These are phyloP conservation scores for Zymoseptoria pseudotritici DNA, from an alignment of 2,329 filamentous ascomycete species.

Conservation along the genomic window DNA sequence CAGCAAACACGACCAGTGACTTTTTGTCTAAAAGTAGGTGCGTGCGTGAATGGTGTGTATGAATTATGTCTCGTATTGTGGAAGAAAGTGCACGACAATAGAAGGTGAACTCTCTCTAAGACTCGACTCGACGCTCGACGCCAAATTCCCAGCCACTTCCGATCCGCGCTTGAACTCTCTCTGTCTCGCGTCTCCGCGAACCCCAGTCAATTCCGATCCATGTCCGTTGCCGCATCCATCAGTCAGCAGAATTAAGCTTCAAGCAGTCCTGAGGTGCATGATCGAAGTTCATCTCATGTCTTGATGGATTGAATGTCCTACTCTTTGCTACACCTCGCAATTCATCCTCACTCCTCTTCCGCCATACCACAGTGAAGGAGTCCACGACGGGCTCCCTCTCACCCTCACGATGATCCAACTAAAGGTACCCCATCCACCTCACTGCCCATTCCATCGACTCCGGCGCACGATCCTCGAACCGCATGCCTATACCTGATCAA, in stretches of 20 bases:
- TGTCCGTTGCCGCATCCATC: not conserved
- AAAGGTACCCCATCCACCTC: constrained; percentile 26
- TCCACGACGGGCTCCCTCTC: not conserved
- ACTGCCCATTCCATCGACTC: not conserved
- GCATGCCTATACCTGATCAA: not conserved
- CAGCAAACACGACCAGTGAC: not conserved
- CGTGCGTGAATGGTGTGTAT: not conserved
- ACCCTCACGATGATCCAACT: constrained; percentile 65
- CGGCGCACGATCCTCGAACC: not conserved
- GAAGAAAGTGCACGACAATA: not conserved
- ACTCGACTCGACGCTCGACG: not conserved
- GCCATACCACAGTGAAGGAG: not conserved
- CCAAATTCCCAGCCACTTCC: not conserved
- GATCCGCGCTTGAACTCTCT: not conserved
- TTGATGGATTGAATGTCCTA: not conserved
- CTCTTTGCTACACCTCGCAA: too few relatives aligned
- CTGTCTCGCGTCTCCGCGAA: not conserved
- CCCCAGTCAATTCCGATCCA: not conserved
- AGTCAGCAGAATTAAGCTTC: not conserved
- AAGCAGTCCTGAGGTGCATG: not conserved
- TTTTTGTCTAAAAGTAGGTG: not conserved
- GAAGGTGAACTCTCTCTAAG: too few relatives aligned
- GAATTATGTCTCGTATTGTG: not conserved
- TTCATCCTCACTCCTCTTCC: not conserved
- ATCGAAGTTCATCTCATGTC: not conserved